Evolutionary conservation across 306 rosid species (phyloP), one percentile per base, ranked within the genome.

Genomic region (Rubus parviflorus): DNA sequence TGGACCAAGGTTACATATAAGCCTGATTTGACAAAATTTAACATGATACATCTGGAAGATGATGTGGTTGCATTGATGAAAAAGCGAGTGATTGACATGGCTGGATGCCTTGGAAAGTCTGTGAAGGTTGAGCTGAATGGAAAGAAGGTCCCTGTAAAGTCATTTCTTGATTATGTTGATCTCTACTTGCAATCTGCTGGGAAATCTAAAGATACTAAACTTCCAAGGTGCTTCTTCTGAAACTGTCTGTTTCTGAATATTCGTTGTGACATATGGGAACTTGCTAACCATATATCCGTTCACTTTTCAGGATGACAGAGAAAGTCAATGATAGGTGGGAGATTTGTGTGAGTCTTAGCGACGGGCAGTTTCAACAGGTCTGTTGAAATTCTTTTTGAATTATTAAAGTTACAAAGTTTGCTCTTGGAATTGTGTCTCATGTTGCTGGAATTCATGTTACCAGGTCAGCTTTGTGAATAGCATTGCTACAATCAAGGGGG

Each of bases 361-460:
- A 95, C 45, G 97, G 99, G 38, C 97, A 95, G 68, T 95, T 95
- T 85, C 97, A 95, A 53, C 99, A 92, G 97, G 97, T 92, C 30
- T 61, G 70, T 73, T 43, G 63, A 9, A 42, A n/a, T 17, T 45
- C 6, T 19, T 54, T 73, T 7, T 73, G 35, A 78, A 73, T 77
- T 8, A 8, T 56, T 67, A 43, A 73, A 63, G 48, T 48, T 74
- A 22, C n/a, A 8, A 38, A 15, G 51, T 62, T 74, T 17, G n/a
- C 4, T 7, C 20, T 23, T 61, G 5, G 37, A 54, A 19, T 75
- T 79, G 8, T 16, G 66, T 22, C 66, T 75, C 43, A 49, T 5
- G 51, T 53, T 7, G 25, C 46, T 64, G 57, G 2, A 53, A 51
- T 47, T 54, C 46, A 30, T 4, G 82, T 56, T 54, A 49, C 37